These are phyloP conservation scores for Baudoinia panamericana DNA, from an alignment of 495 filamentous ascomycete species.

Conservation along the genomic window DNA sequence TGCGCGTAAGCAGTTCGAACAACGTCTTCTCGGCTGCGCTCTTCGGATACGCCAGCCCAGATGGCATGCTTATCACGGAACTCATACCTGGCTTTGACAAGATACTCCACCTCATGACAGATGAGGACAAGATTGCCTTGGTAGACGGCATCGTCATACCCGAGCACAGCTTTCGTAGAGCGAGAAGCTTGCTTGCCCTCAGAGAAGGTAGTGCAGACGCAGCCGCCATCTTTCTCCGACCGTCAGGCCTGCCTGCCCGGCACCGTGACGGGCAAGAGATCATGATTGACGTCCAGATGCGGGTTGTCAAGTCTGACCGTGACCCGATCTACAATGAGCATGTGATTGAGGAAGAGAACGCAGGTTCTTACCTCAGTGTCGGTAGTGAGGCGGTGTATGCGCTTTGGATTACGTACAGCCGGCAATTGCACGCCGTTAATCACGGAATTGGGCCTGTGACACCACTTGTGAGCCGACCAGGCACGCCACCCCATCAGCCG, in stretches of 20 bases:
- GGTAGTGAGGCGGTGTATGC: conserved; percentile 80
- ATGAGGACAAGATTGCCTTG: conserved; percentile 71
- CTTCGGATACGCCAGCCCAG: conserved; percentile 73
- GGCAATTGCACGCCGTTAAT: conserved; percentile 68
- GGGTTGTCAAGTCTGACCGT: conserved; percentile 80
- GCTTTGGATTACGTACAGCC: conserved; percentile 91
- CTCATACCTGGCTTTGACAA: conserved; percentile 80
- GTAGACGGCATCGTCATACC: conserved; percentile 94
- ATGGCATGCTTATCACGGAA: conserved; percentile 63
- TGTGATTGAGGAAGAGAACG: conserved; percentile 38
- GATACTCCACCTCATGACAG: conserved; percentile 62
- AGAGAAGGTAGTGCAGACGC: conserved; percentile 67
- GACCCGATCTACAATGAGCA: conserved; percentile 31
- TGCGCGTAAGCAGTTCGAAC: conserved; percentile 82
- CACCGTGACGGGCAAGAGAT: conserved; percentile 86
- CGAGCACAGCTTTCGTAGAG: conserved; percentile 87
- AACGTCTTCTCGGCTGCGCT: conserved; percentile 84
- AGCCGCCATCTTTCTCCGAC: conserved; percentile 56
- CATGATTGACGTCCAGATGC: conserved; percentile 87
- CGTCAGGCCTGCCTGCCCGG: conserved; percentile 67
- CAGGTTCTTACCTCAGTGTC: conserved; percentile 29
- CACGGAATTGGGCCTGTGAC: conserved; percentile 43
- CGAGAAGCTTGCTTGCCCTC: conserved; percentile 66
- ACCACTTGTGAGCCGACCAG: conserved; percentile 44
- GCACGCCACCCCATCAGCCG: conserved; percentile 59